Evolutionary conservation across 352 stramenopile genomes (phyloP).

Genomic region (Globisporangium iwayamae): DNA sequence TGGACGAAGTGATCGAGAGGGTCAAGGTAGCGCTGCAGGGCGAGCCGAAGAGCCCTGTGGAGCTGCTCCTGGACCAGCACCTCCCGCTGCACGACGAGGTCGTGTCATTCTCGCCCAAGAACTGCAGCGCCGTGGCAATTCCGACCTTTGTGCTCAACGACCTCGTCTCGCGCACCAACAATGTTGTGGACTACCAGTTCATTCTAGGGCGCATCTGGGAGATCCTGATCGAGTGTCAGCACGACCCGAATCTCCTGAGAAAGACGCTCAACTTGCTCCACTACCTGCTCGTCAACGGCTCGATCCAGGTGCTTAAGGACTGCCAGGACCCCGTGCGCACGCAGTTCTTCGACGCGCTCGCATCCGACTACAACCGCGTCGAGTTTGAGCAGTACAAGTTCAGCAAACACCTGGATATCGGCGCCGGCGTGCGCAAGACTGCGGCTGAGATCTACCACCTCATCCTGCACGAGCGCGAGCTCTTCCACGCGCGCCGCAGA

Average conservation of each 20-base stretch:
- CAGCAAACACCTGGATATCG: constrained; percentile 65
- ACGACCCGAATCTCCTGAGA: constrained; percentile 54
- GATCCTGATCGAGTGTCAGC: constrained; percentile 52
- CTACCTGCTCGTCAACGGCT: constrained; percentile 68
- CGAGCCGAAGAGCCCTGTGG: constrained; percentile 55
- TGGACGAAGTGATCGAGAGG: constrained; percentile 63
- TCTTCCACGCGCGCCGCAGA: constrained; percentile 40
- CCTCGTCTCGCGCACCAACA: constrained; percentile 58
- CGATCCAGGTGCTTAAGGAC: constrained; percentile 60
- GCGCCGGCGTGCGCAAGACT: constrained; percentile 58
- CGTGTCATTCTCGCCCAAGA: constrained; percentile 41
- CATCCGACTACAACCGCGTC: constrained; percentile 62
- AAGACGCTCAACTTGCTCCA: constrained; percentile 64
- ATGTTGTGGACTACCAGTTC: constrained; percentile 71
- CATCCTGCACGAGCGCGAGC: constrained; percentile 42
- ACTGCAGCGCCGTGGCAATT: constrained; percentile 29
- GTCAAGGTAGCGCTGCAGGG: constrained; percentile 52
- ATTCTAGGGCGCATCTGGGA: constrained; percentile 75
- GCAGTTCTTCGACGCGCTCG: constrained; percentile 44
- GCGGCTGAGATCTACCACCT: constrained; percentile 47
- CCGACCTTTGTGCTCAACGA: constrained; percentile 57
- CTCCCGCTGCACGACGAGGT: constrained; percentile 49
- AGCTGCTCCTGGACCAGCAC: constrained; percentile 61
- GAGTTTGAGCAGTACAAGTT: constrained; percentile 77
- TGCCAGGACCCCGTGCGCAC: constrained; percentile 39